phyloP scores from a whole-genome alignment of 306 rosid species.

The Leucaena leucocephala region DNA sequence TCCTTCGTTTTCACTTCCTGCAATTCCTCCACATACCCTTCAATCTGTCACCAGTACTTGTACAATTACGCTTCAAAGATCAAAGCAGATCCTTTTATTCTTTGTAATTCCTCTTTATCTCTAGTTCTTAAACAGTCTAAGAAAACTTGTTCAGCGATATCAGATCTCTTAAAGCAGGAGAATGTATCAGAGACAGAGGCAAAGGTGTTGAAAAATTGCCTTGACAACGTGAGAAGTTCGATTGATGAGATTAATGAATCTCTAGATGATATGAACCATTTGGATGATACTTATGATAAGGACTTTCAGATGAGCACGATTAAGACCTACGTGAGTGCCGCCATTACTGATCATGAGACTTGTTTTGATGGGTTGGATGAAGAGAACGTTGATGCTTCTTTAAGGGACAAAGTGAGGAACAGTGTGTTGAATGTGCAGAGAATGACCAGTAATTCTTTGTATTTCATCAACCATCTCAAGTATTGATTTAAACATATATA shows the following conservation, averaged over 20 bases:
- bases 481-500: conserved; percentile 5
- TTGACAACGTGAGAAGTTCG: conserved; percentile 33
- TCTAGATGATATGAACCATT: conserved; percentile 31
- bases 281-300: conserved; percentile 22
- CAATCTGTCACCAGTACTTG: conserved; percentile 49
- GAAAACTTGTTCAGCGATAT: conserved; percentile 30
- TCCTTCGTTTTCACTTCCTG: conserved; percentile 45
- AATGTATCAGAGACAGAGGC: conserved; percentile 17
- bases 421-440: conserved; percentile 34
- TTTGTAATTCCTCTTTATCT: conserved; percentile 47
- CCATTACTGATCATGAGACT: conserved; percentile 47
- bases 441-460: conserved; percentile 57
- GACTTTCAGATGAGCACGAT: conserved; percentile 42
- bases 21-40: conserved; percentile 51
- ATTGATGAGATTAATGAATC: conserved; percentile 41
- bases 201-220: conserved; percentile 51
- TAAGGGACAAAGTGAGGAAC: conserved; percentile 31
- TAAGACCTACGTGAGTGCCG: conserved; percentile 52
- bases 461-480: conserved; percentile 45
- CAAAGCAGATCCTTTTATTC: conserved; percentile 42
- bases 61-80: conserved; percentile 48
- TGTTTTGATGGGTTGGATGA: conserved; percentile 54
- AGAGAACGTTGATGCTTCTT: conserved; percentile 28
- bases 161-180: conserved; percentile 11
- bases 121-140: conserved; percentile 41